Conservation (phyloP, 306 rosid genomes). For the Castanea crenata region DNA sequence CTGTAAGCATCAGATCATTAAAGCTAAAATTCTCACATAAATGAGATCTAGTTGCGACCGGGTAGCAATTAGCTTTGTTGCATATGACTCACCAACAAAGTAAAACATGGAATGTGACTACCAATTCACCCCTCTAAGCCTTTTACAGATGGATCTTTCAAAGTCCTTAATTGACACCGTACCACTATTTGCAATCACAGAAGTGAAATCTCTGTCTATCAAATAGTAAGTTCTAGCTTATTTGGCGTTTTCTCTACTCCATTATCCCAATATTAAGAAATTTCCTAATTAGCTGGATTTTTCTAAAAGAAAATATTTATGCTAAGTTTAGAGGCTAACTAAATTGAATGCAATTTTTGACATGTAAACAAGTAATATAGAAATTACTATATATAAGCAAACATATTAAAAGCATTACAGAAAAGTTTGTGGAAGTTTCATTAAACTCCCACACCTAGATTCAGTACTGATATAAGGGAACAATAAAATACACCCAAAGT, state of each 20-base stretch:
- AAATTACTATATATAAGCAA: not conserved
- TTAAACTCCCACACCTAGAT: not conserved
- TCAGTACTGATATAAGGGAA: not conserved
- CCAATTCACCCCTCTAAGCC: not conserved
- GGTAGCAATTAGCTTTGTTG: not conserved
- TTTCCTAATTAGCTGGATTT: not conserved
- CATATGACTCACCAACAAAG: not conserved
- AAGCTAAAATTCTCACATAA: not conserved
- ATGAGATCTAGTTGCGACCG: not conserved
- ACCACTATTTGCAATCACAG: too few species aligned
- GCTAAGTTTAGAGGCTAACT: not conserved
- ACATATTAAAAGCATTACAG: not conserved
- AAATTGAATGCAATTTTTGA: not conserved
- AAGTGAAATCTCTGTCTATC: not conserved
- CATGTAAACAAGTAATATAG: not conserved
- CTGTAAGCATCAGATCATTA: not conserved
- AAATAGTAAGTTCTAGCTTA: not conserved
- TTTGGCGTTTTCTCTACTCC: not conserved
- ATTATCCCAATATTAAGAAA: not conserved
- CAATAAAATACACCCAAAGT: not conserved
- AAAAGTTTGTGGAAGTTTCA: not conserved
- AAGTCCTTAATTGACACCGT: too few species aligned
- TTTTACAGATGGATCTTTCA: too few species aligned
- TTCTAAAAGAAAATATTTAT: not conserved
- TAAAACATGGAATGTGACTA: not conserved